These are phyloP conservation scores for Hyphochytrium catenoides DNA, from an alignment of 352 stramenopile species.

Conservation along the genomic window DNA sequence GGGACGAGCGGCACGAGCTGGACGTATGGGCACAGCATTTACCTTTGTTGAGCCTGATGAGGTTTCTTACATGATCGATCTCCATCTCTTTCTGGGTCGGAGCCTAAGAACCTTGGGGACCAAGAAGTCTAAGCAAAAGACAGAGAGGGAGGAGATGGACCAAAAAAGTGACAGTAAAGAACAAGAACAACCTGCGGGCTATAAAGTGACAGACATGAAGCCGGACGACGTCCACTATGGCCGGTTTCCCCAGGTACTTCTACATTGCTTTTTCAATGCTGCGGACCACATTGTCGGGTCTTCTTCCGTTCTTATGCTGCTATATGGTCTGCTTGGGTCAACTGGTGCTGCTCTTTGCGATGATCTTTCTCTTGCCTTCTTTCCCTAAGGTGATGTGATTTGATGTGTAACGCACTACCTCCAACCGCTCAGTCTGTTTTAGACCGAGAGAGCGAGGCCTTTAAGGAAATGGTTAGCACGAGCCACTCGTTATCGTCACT, in stretches of 20 bases:
- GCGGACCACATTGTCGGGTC: neutral
- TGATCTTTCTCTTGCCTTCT: too few relatives aligned
- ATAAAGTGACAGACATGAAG: constrained; percentile 76
- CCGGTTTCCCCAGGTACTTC: constrained; percentile 78
- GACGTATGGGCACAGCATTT: constrained; percentile 79
- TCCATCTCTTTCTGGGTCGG: constrained; percentile 83
- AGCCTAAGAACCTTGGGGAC: constrained; percentile 43
- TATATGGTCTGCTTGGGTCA: too few relatives aligned
- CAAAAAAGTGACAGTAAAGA: constrained; percentile 8
- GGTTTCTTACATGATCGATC: constrained; percentile 94
- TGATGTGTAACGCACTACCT: too few relatives aligned
- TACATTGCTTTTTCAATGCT: neutral
- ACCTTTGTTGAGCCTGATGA: constrained; percentile 93
- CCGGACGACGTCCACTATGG: constrained; percentile 93
- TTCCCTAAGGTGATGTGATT: too few relatives aligned
- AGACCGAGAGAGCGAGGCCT: constrained; percentile 84
- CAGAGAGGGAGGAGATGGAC: constrained; percentile 7
- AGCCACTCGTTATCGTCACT: constrained; percentile 38
- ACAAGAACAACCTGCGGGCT: constrained; percentile 25
- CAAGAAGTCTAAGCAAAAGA: constrained; percentile 8
- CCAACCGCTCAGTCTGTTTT: constrained; percentile 19
- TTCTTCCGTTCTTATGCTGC: too few relatives aligned
- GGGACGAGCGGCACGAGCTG: constrained; percentile 84
- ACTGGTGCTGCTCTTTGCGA: too few relatives aligned
- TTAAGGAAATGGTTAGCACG: constrained; percentile 65